These are phyloP conservation scores for Paecilomyces dactylethromorphus DNA, from an alignment of 2,329 filamentous ascomycete genomes.

Conservation along the genomic window DNA sequence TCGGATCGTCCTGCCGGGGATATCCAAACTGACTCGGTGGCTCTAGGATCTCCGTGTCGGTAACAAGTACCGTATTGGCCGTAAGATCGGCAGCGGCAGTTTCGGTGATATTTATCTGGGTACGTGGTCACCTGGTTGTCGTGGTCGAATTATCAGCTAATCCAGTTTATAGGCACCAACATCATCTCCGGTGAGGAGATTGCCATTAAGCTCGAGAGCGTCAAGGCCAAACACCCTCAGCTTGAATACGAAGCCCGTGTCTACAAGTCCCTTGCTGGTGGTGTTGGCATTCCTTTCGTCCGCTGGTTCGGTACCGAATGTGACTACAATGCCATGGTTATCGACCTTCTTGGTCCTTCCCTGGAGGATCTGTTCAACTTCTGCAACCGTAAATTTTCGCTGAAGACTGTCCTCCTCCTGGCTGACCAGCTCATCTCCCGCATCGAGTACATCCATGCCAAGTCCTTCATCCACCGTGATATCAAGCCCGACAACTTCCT, in stretches of 20 bases:
- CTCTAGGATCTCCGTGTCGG: constrained; percentile 96
- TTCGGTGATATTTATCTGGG: constrained; percentile 97
- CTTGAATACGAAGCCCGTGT: constrained; percentile 98
- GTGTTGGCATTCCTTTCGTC: constrained; percentile 96
- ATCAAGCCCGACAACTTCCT: constrained; percentile 99
- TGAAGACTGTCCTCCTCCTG: constrained; percentile 94
- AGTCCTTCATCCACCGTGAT: constrained; percentile 98
- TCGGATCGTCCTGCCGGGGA: not conserved
- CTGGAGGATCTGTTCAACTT: constrained; percentile 99
- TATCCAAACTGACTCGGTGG: constrained; percentile 7
- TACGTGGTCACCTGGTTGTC: constrained; percentile 30
- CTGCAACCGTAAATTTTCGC: constrained; percentile 98
- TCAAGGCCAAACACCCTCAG: constrained; percentile 99
- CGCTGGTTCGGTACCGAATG: constrained; percentile 99
- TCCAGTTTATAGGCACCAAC: constrained; percentile 66
- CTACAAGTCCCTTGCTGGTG: constrained; percentile 77
- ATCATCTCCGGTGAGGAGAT: constrained; percentile 99
- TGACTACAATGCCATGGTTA: constrained; percentile 99
- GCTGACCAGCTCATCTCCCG: constrained; percentile 98
- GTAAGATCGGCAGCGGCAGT: constrained; percentile 95
- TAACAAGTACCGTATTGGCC: constrained; percentile 99
- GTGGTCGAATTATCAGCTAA: constrained; percentile 2
- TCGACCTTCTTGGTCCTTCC: constrained; percentile 90
- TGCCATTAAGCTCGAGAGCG: constrained; percentile 98
- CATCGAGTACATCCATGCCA: constrained; percentile 99